Conservation (phyloP, 1,139 yeast genomes). For the Maudiozyma humilis region DNA sequence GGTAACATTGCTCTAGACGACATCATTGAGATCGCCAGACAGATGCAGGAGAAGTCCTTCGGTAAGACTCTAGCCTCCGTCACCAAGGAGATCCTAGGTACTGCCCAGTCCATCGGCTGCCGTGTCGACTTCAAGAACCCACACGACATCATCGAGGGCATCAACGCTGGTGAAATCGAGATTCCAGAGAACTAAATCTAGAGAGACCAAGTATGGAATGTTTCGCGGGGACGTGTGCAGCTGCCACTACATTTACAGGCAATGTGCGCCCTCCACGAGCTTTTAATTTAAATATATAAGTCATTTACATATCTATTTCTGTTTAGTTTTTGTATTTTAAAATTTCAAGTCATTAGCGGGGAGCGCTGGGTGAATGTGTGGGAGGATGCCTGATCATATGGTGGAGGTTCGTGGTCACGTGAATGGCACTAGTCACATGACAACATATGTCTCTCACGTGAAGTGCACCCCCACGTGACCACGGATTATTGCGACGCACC, state of each 20-base stretch:
- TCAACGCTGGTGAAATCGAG: conserved; percentile 96
- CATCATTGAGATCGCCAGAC: conserved; percentile 94
- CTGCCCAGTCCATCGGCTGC: conserved; percentile 99
- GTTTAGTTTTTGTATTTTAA: conserved; percentile 7
- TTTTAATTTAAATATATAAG: neutral
- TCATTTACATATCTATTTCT: conserved; percentile 4
- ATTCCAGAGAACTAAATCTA: conserved; percentile 71
- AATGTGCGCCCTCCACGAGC: neutral
- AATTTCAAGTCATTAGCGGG: conserved; percentile 6
- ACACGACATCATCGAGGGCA: conserved; percentile 96
- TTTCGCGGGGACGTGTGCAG: too few species aligned
- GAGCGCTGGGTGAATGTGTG: too few species aligned
- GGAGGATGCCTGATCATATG: too few species aligned
- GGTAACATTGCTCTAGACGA: conserved; percentile 98
- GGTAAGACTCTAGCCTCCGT: conserved; percentile 97
- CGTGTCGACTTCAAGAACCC: conserved; percentile 99
- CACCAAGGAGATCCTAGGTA: conserved; percentile 97
- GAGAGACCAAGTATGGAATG: neutral
- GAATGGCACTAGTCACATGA: neutral
- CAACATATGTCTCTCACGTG: too few species aligned
- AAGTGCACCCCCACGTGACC: neutral
- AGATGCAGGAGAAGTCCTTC: conserved; percentile 94
- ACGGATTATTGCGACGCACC: too few species aligned
- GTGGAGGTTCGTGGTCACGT: neutral
- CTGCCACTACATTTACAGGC: conserved; percentile 5